Evolutionary conservation across 1,284 basidiomycete species (phyloP), one percentile per base, ranked within the genome.

Genomic region (Veloboletus limbatus): DNA sequence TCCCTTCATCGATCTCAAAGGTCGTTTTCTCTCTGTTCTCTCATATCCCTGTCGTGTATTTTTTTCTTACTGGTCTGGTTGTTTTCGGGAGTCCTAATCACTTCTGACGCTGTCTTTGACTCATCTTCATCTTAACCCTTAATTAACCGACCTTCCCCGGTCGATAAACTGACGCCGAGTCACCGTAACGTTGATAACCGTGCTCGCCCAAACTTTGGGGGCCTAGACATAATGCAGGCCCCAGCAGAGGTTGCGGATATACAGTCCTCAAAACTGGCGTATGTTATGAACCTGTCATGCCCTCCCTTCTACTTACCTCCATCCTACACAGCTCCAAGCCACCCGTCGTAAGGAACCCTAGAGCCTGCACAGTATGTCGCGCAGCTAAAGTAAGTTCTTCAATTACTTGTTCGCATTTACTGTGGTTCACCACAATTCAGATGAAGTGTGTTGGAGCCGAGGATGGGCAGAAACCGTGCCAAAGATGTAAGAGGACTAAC

Each of bases 401-500:
- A 40, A 43, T 44, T 49, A 45, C 35, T 42, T 24, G 52, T 46
- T 44, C 42, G 48, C 51, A 39, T 52, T 50, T 49, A 31, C 32
- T 49, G n/a, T n/a, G 47, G 45, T 49, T 58, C 48, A 54, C 47
- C 45, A 43, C 49, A 49, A 45, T 48, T 31, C 47, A 91, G 88
- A 91, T 91, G 88, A 89, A 90, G 66, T 91, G 88, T 58, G 87
- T 91, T 45, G 88, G 86, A 32, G 83, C 88, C 40, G 88, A 90
- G 58, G 87, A 90, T 58, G 86, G 86, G 46, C 74, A 77, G 54
- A 77, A 79, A 54, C 78, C 78, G 24, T 90, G 87, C 57, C 84
- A 89, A 61, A 81, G 87, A 42, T 91, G 88, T 69, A 84, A 79
- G 63, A 83, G 88, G 46, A 79, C 85, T 32, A 83, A 82, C 52